Conservation (phyloP, 73 alveolate genomes). For the Paramecium tetraurelia region DNA sequence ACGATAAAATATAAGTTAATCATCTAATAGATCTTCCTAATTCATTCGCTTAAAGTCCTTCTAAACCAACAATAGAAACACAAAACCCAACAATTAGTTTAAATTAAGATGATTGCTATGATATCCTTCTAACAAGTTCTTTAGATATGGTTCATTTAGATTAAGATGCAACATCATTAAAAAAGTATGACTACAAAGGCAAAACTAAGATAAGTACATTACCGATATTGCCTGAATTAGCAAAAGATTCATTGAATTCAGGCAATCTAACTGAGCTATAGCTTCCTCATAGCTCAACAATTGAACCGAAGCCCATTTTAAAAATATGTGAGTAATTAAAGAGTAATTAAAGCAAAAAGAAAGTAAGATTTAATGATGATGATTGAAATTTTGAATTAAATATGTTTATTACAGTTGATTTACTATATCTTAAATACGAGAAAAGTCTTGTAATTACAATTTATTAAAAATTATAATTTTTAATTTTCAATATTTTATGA, state of each 20-base stretch:
- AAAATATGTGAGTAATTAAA: background rate
- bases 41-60: constrained; percentile 15
- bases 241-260: background rate
- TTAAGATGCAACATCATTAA: background rate
- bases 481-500: background rate
- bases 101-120: background rate
- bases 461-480: background rate
- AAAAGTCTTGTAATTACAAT: background rate
- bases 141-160: background rate
- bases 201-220: background rate
- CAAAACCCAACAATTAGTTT: background rate
- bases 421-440: background rate
- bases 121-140: constrained; percentile 8
- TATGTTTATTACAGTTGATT: background rate
- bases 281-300: background rate
- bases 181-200: background rate
- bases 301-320: background rate
- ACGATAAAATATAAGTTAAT: background rate
- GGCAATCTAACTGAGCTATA: background rate
- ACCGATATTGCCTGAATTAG: background rate
- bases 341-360: background rate
- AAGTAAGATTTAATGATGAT: constrained; percentile 3
- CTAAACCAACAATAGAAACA: constrained; percentile 15
- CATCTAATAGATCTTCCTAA: background rate
- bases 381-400: background rate